Percentiles rank a stretch among this genome's conserved stretches.
Evolutionary conservation across 371 early-diverging fungal genomes (phyloP).

Genomic region (Mucor saturninus): DNA sequence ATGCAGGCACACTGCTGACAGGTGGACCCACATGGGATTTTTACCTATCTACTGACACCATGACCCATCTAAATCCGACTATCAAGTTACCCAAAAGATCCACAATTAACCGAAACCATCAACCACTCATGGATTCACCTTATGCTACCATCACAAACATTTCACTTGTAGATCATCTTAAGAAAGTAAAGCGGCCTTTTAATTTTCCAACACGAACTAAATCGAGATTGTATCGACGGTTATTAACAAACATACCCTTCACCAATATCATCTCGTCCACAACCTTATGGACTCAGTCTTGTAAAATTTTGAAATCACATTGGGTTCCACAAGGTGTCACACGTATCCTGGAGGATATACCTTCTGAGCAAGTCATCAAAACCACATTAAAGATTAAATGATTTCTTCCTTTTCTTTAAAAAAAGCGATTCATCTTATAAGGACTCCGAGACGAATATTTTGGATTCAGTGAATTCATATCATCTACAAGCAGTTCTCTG

Average conservation of each 20-base stretch:
- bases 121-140: constrained; percentile 18
- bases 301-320: constrained; percentile 21
- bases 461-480: no score
- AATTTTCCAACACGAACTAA: constrained; percentile 18
- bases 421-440: no score
- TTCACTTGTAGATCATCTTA: background rate
- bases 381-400: constrained; percentile 6
- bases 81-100: constrained; percentile 1
- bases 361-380: constrained; percentile 11
- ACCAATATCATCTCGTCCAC: constrained; percentile 18
- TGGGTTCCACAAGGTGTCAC: constrained; percentile 27
- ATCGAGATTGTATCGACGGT: constrained; percentile 32
- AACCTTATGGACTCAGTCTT: constrained; percentile 27
- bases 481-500: no score
- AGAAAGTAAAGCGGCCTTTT: no score
- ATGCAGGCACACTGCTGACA: background rate
- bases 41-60: constrained; percentile 11
- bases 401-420: background rate
- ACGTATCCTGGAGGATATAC: constrained; percentile 14
- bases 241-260: constrained; percentile 36
- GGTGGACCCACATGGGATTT: constrained; percentile 47
- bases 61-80: constrained; percentile 18
- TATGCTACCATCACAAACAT: constrained; percentile 3
- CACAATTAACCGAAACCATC: constrained; percentile 11
- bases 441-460: no score